Percentiles rank a stretch among this genome's conserved stretches.
phyloP scores from a whole-genome alignment of 805 yeast species.

The Groenewaldozyma tartarivorans region DNA sequence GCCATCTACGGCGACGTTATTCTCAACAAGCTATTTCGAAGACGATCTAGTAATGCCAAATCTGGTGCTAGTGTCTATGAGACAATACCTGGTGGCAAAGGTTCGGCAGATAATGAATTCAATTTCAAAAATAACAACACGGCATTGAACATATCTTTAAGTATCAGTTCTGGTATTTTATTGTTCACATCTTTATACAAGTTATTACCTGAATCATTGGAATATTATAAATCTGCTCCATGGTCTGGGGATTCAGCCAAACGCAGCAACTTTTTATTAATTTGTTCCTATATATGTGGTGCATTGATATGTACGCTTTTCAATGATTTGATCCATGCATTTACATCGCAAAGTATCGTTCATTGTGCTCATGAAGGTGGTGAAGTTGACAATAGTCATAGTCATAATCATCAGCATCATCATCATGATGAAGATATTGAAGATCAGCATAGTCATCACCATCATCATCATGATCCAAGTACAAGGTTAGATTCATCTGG shows the following conservation, averaged over 20 bases:
- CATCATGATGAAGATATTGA: slow-evolving; percentile 9
- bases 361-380: slow-evolving; percentile 67
- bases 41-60: background rate
- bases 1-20: slow-evolving; percentile 54
- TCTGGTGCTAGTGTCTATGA: no score
- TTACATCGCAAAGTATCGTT: slow-evolving; percentile 73
- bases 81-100: no score
- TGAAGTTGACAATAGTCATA: slow-evolving; percentile 16
- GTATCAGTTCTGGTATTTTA: slow-evolving; percentile 76
- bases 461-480: background rate
- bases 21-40: slow-evolving; percentile 37
- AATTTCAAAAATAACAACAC: slow-evolving; percentile 47
- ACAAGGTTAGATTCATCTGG: background rate
- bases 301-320: slow-evolving; percentile 47
- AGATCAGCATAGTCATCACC: slow-evolving; percentile 9
- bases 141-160: slow-evolving; percentile 64
- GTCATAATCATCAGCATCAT: slow-evolving; percentile 10
- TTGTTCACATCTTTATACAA: slow-evolving; percentile 65
- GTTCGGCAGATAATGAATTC: slow-evolving; percentile 29
- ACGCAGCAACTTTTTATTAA: slow-evolving; percentile 31
- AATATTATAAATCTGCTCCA: slow-evolving; percentile 33
- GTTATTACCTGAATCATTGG: slow-evolving; percentile 59
- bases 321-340: slow-evolving; percentile 57
- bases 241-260: slow-evolving; percentile 18
- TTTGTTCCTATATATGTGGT: slow-evolving; percentile 48